These are phyloP conservation scores for Nigrograna mackinnonii DNA, from an alignment of 2,329 filamentous ascomycete species.

Conservation along the genomic window DNA sequence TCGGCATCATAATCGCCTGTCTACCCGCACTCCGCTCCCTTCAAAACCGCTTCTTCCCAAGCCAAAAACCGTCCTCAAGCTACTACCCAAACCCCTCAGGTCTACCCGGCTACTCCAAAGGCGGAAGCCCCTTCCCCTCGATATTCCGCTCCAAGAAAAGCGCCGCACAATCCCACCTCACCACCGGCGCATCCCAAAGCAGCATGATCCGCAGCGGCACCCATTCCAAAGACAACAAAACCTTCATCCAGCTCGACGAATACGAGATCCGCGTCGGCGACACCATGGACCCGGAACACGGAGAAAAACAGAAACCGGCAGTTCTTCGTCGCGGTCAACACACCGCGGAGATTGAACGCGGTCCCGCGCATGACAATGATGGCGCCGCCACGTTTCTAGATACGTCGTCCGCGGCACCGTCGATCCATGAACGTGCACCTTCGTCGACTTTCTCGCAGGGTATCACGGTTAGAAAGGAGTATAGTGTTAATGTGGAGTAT, in stretches of 20 bases:
- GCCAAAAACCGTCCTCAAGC: background rate
- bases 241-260: conserved; percentile 17
- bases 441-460: no score
- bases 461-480: conserved; percentile 18
- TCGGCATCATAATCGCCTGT: conserved; percentile 10
- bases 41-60: conserved; percentile 4
- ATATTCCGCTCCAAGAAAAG: background rate
- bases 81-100: no score
- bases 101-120: no score
- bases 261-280: conserved; percentile 12
- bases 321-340: conserved; percentile 5
- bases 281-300: background rate
- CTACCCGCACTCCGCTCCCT: conserved; percentile 8
- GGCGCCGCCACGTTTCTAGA: conserved; percentile 3
- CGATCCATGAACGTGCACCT: background rate
- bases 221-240: conserved; percentile 8
- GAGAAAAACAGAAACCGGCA: no score
- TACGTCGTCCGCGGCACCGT: background rate
- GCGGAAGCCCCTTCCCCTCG: conserved; percentile 1
- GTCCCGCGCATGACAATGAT: conserved; percentile 6
- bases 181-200: conserved; percentile 4
- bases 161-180: background rate
- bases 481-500: conserved; percentile 16
- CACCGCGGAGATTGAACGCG: conserved; percentile 11
- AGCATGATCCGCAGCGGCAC: conserved; percentile 9